A percentile compares a stretch with the other conserved stretches of the same genome.
phyloP scores from a whole-genome alignment of 2,329 filamentous ascomycete genomes.

The Colletotrichum incanum region DNA sequence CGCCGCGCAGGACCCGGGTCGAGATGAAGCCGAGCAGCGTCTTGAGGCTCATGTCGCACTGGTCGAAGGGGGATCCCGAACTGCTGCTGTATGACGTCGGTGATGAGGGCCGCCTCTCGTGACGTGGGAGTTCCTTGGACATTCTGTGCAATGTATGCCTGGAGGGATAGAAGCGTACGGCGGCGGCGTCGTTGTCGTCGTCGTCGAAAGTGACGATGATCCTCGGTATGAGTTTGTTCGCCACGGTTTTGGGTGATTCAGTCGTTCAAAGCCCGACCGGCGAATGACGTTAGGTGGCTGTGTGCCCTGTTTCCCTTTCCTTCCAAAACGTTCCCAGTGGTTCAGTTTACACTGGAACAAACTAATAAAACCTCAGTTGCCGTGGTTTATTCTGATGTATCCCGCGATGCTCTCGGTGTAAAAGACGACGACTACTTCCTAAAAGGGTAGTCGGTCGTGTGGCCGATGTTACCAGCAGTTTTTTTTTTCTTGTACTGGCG shows the following conservation, averaged over 20 bases:
- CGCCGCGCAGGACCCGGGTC: constrained; percentile 57
- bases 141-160: background rate
- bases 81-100: constrained; percentile 10
- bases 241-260: constrained; percentile 1
- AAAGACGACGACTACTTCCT: constrained; percentile 12
- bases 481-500: constrained; percentile 1
- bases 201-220: constrained; percentile 2
- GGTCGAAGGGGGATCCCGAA: constrained; percentile 3
- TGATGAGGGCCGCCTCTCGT: constrained; percentile 32
- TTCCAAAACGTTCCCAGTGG: background rate
- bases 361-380: background rate
- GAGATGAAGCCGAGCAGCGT: constrained; percentile 59
- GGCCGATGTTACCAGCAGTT: constrained; percentile 4
- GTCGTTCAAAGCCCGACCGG: background rate
- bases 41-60: constrained; percentile 44
- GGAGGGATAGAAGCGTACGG: too few relatives aligned
- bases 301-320: background rate
- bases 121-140: constrained; percentile 37
- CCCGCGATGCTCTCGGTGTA: background rate
- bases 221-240: background rate
- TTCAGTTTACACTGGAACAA: background rate
- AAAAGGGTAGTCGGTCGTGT: constrained; percentile 32
- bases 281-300: too few relatives aligned
- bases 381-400: background rate
- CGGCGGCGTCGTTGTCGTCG: background rate